Base-by-base conservation (phyloP, 2,329 filamentous ascomycete genomes). In the Fusarium goolgardi region DNA sequence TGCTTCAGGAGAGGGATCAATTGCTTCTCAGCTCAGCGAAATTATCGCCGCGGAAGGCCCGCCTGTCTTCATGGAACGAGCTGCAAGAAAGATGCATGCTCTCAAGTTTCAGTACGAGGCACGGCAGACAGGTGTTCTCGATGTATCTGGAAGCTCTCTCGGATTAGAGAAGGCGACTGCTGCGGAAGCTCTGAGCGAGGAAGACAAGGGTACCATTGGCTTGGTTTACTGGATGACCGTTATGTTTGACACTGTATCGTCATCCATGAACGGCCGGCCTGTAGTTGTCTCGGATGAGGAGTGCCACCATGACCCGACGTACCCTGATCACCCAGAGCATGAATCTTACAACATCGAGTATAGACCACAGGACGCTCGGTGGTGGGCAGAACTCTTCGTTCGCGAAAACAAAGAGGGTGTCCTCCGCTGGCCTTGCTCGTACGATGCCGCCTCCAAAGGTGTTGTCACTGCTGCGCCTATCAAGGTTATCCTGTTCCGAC, bases 191-290 rank as follows among this genome's bases (percentile, higher is more conserved):
- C 27, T 73, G 44, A 75, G 60, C 20, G 77, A 41, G 72, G 79
- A 61, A 56, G 77, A 81, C 21, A 75, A 73, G 20, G 75, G 80
- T 23, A 88, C 86, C 0, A 79, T 88, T 29, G 81, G 84, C n/a
- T 75, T 88, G 13, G 73, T 88, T 16, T 88, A 85, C 71, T 89
- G 86, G 86, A 78, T 89, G 43, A 84, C 83, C 1, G 78, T 87
- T 47, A 88, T 88, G 86, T 85, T 86, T 41, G 86, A 88, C 71
- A 88, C 86, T 0, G 75, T 88, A 18, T 86, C 84, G 1, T 81
- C 86, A 1, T 84, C 85, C 3, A 85, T 88, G 79, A 81, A 84
- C 55, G 66, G 75, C 31, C 65, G 75, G 20, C 72, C 75, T 2
- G 74, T 80, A 4, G 77, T 79, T 2, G 75, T 82, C 8, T 74